phyloP scores from a whole-genome alignment of 2,329 filamentous ascomycete species.

The Fusarium vanettenii region DNA sequence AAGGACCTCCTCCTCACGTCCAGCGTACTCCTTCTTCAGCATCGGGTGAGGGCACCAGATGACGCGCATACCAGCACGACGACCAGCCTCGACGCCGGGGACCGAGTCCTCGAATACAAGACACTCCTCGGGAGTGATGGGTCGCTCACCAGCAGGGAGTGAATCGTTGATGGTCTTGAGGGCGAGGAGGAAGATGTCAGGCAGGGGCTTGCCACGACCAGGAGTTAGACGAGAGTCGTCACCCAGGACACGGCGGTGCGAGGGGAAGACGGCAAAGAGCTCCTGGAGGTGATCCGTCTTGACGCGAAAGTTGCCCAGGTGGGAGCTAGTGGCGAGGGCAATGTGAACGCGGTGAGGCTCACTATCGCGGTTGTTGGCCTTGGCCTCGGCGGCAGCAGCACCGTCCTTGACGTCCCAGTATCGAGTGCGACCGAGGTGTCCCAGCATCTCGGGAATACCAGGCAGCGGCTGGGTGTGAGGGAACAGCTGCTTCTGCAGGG shows the following conservation, averaged over 20 bases:
- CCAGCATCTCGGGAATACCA: conserved; percentile 78
- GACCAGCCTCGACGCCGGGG: conserved; percentile 88
- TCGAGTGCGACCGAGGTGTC: conserved; percentile 64
- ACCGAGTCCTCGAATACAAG: conserved; percentile 97
- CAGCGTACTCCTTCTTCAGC: conserved; percentile 79
- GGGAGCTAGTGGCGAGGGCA: conserved; percentile 86
- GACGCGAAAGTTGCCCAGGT: conserved; percentile 76
- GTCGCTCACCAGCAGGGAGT: conserved; percentile 69
- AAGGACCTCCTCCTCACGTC: conserved; percentile 82
- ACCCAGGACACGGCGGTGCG: conserved; percentile 80
- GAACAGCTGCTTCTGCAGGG: conserved; percentile 79
- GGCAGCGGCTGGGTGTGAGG: conserved; percentile 80
- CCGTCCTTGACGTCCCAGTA: conserved; percentile 58
- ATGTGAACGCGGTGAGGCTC: conserved; percentile 71
- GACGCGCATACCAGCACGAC: conserved; percentile 93
- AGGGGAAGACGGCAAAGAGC: conserved; percentile 74
- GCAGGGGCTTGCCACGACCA: conserved; percentile 92
- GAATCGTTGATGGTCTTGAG: conserved; percentile 85
- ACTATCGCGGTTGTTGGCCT: conserved; percentile 25
- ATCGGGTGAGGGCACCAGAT: conserved; percentile 91
- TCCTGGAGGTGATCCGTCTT: conserved; percentile 75
- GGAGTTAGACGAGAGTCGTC: conserved; percentile 82
- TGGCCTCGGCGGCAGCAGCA: conserved; percentile 36
- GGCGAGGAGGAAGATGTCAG: conserved; percentile 93
- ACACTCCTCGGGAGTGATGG: conserved; percentile 85